Evolutionary conservation across 768 basidiomycete species (phyloP), one percentile per base, ranked within the genome.

Genomic region (Pleurotus cornucopiae): DNA sequence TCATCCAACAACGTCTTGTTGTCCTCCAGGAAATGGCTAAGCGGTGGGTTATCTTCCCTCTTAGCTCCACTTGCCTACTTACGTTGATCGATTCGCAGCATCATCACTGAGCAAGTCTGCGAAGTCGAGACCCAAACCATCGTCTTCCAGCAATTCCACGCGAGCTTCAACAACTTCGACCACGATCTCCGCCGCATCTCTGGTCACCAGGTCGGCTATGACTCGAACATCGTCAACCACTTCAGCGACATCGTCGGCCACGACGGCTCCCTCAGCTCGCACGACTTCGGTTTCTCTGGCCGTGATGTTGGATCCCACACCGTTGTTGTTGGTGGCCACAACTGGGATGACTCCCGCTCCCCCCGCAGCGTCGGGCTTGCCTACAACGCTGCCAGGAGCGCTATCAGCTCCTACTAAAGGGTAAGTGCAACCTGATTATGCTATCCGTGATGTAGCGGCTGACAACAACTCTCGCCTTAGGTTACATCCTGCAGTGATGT

Each of bases 121-220:
- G 70, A 72, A 21, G 71, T 73, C 21, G 71, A 73, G 57, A 67
- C 69, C 9, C 73, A 74, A 59, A 64, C 66, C 49, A 61, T 73
- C 49, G 62, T 73, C 46, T 68, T 73, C 48, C 67, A 73, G 60
- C 73, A 73, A 60, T 67, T 68, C 66, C 60, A 62, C 46, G 62
- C 63, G 34, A 61, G 65, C 44, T 61, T 73, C 54, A 57, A 61
- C 18, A 55, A 61, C 59, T 72, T 71, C 64, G 58, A 62, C 34
- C 55, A 60, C 47, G 73, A 75, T 58, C 56, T 75, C 43, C 61
- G 58, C 30, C 72, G 65, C 46, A 52, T 54, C 34, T 68, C 67
- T 18, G 63, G 66, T 41, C 67, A 66, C 56, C 58, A 60, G 16
- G 68, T 65, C 44, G 73, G 72, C 37, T 75, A 66, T 58, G 73